Evolutionary conservation across 2,329 filamentous ascomycete genomes (phyloP).

Genomic region (Grosmannia serpens): DNA sequence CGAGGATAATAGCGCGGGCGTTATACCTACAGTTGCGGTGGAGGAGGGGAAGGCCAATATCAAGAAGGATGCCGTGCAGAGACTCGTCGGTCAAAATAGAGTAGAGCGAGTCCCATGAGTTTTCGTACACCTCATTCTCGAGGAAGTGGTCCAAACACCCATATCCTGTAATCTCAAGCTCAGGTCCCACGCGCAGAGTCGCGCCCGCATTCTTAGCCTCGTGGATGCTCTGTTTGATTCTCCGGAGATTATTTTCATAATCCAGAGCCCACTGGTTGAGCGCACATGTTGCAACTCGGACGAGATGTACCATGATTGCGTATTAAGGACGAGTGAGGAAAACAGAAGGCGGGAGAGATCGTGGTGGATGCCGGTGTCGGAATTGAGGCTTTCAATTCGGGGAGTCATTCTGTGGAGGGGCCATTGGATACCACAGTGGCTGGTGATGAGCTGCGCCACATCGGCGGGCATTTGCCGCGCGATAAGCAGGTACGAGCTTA

Average conservation of each 20-base stretch:
- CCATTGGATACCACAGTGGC: too few relatives aligned
- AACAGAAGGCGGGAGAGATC: too few relatives aligned
- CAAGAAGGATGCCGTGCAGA: slow-evolving; percentile 54
- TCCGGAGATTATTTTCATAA: slow-evolving; percentile 46
- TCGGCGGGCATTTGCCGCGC: too few relatives aligned
- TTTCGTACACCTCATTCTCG: slow-evolving; percentile 43
- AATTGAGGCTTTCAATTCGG: too few relatives aligned
- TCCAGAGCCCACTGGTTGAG: slow-evolving; percentile 35
- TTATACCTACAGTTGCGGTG: slow-evolving; percentile 55
- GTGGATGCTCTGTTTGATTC: slow-evolving; percentile 48
- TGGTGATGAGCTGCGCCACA: too few relatives aligned
- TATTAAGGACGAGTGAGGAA: too few relatives aligned
- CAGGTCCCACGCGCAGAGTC: slow-evolving; percentile 48
- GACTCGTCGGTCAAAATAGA: slow-evolving; percentile 48
- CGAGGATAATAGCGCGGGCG: slow-evolving; percentile 50
- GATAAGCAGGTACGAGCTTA: too few relatives aligned
- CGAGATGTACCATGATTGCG: too few relatives aligned
- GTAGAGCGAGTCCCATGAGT: slow-evolving; percentile 51
- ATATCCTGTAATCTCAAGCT: slow-evolving; percentile 47
- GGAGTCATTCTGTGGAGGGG: too few relatives aligned
- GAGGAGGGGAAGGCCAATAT: slow-evolving; percentile 50
- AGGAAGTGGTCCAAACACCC: slow-evolving; percentile 57
- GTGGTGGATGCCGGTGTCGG: too few relatives aligned
- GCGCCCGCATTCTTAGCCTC: slow-evolving; percentile 53
- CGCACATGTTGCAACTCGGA: too few relatives aligned